Evolutionary conservation across 108 stramenopile genomes (phyloP), one percentile per base, ranked within the genome.

Genomic region (Cylindrotheca closterium): DNA sequence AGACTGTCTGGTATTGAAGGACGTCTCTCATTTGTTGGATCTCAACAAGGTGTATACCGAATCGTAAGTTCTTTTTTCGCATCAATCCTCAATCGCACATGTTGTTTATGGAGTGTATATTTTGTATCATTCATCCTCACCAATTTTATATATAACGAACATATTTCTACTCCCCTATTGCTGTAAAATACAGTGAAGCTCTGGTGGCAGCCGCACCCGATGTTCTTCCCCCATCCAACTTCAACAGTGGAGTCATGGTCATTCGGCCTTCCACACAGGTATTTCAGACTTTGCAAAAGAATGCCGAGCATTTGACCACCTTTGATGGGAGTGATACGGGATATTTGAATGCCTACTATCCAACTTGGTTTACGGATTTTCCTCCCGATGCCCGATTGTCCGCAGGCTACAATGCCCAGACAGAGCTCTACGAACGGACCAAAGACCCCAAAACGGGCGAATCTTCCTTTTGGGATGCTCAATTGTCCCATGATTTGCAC

Each of bases 191-290:
- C 15, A 42, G 37, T 7, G 53, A 71, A 24, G 78, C 85, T 32
- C 72, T 88, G 12, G 73, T 95, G 29, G 93, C 93, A 4, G 95
- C 95, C 4, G 91, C 91, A 55, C 92, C 93, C 1, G 91, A 95
- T 57, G 64, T 93, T 5, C 79, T 95, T 26, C 88, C 92, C 12
- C 93, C 93, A 0, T 84, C 93, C 61, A 70, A 77, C 28, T 96
- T 96, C 80, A 93, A 95, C 60, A 87, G 91, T 17, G 93, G 93
- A 5, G 93, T 96, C n/a, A 78, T 96, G 81, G 84, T 96, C 1
- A 46, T 96, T 56, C 75, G 81, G 33, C 95, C 93, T 23, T 76
- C 73, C 21, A 48, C 47, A 58, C n/a, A 55, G 2, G 70, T 76
- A 8, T 82, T 79, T 63, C 60, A 68, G n/a, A 60, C 76, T 23